phyloP scores from a whole-genome alignment of 1,284 basidiomycete species.

The Naganishia sp. region DNA sequence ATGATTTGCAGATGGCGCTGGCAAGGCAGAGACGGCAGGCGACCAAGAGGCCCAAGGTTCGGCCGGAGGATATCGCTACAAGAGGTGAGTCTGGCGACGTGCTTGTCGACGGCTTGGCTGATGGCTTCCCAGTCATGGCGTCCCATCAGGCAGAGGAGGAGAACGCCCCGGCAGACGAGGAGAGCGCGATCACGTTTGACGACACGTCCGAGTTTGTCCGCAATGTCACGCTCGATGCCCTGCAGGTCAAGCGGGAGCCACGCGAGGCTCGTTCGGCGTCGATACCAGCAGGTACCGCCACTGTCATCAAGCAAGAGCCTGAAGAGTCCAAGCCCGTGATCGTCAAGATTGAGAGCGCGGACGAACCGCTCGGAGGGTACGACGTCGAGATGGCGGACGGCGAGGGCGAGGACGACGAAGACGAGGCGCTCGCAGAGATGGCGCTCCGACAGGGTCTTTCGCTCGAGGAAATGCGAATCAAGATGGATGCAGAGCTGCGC shows the following conservation, averaged over 20 bases:
- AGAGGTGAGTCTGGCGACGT: slow-evolving; percentile 46
- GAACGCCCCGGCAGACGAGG: slow-evolving; percentile 62
- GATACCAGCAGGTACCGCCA: slow-evolving; percentile 54
- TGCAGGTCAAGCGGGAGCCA: slow-evolving; percentile 48
- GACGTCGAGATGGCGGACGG: slow-evolving; percentile 52
- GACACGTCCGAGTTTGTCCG: slow-evolving; percentile 97
- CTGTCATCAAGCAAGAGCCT: slow-evolving; percentile 52
- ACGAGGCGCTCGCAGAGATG: slow-evolving; percentile 61
- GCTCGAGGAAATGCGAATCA: slow-evolving; percentile 50
- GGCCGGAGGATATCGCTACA: slow-evolving; percentile 80
- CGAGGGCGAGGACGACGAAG: slow-evolving; percentile 50
- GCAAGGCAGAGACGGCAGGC: slow-evolving; percentile 74
- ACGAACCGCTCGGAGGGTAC: slow-evolving; percentile 31
- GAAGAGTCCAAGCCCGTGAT: slow-evolving; percentile 41
- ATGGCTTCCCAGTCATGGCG: slow-evolving; percentile 10
- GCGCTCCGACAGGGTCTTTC: slow-evolving; percentile 53
- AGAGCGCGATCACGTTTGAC: slow-evolving; percentile 77
- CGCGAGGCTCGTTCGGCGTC: slow-evolving; percentile 35
- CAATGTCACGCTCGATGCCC: slow-evolving; percentile 65
- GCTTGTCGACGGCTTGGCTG: slow-evolving; percentile 47
- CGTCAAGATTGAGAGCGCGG: slow-evolving; percentile 57
- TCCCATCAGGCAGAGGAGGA: slow-evolving; percentile 55
- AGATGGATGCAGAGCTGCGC: slow-evolving; percentile 52
- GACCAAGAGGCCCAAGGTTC: slow-evolving; percentile 66
- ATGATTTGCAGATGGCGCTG: slow-evolving; percentile 92